A percentile compares a stretch with the other conserved stretches of the same genome.
These are phyloP conservation scores for Parafenestella ontariensis DNA, from an alignment of 2,329 filamentous ascomycete species.

Conservation along the genomic window DNA sequence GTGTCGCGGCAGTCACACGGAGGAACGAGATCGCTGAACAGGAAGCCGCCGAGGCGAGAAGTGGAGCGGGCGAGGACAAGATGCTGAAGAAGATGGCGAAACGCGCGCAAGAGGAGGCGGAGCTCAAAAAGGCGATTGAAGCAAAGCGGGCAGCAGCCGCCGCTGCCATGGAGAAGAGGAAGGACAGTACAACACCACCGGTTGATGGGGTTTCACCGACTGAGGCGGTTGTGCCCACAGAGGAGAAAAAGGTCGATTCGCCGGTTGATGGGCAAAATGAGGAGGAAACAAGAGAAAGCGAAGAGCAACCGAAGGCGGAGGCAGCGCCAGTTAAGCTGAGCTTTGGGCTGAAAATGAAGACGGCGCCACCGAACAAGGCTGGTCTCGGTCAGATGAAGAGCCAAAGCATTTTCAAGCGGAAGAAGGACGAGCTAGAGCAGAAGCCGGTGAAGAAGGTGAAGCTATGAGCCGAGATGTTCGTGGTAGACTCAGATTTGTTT, in stretches of 20 bases:
- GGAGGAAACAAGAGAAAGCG: constrained; percentile 75
- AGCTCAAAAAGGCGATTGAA: constrained; percentile 45
- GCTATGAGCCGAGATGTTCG: constrained; percentile 20
- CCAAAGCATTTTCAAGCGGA: constrained; percentile 47
- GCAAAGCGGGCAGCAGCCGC: constrained; percentile 56
- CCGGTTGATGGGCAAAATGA: constrained; percentile 80
- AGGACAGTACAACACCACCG: constrained; percentile 45
- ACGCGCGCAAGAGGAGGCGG: constrained; percentile 69
- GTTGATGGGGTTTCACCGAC: constrained; percentile 35
- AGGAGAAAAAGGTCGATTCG: constrained; percentile 55
- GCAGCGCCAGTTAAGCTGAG: constrained; percentile 41
- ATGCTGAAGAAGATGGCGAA: constrained; percentile 85
- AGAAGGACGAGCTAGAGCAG: constrained; percentile 36
- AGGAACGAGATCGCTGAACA: constrained; percentile 83
- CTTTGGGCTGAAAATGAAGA: constrained; percentile 43
- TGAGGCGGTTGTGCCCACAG: constrained; percentile 36
- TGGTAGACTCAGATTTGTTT: neutral
- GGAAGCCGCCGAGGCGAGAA: constrained; percentile 86
- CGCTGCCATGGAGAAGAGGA: constrained; percentile 22
- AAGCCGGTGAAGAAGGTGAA: constrained; percentile 46
- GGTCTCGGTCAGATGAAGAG: constrained; percentile 45
- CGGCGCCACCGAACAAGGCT: constrained; percentile 32
- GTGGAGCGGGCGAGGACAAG: constrained; percentile 86
- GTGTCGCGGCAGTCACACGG: constrained; percentile 79
- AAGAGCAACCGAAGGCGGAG: constrained; percentile 48